Base-by-base conservation (phyloP, 75 land plant species). In the Picea glauca region DNA sequence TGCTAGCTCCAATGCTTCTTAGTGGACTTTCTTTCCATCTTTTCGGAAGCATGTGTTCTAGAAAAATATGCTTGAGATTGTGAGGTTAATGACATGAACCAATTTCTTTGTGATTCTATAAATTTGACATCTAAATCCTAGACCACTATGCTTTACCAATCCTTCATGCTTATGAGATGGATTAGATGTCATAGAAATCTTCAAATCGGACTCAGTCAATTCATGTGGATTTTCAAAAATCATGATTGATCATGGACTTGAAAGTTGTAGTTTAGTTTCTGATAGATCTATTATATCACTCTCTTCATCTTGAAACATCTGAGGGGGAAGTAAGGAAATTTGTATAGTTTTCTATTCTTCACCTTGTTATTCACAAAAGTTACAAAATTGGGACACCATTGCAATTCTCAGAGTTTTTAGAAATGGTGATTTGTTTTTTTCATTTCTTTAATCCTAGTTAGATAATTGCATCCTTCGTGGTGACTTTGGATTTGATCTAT, bases 211-310 rank as follows among this genome's bases (percentile, higher is more conserved):
- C 32, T 74, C 32, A 13, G 14, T 13, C 21, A 30, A 56, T 57
- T 57, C 59, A 23, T 74, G 32, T 3, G 17, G 0, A 20, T n/a
- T 73, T 3, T 46, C 8, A 73, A 4, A 9, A 43, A 30, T 8
- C 43, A 9, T 21, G 57, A 73, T 73, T 74, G 76, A 18, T 59
- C 59, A 74, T 30, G 35, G 35, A 56, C 15, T 74, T 54, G 76
- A 57, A 3, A 74, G 33, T 3, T 74, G 31, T 26, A 74, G 17
- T 15, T 57, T 74, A 12, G 7, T 57, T 13, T 31, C 33, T 23
- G 35, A 13, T 12, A 12, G 59, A 74, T 57, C 18, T 30, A 21
- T 13, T 57, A 74, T 23, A 46, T 17, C 56, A 74, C 35, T 57
- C 0, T 60, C 62, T 21, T 74, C 76, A 7, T 54, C 35, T 3